phyloP scores from a whole-genome alignment of 306 rosid species.

The Lathyrus sativus region DNA sequence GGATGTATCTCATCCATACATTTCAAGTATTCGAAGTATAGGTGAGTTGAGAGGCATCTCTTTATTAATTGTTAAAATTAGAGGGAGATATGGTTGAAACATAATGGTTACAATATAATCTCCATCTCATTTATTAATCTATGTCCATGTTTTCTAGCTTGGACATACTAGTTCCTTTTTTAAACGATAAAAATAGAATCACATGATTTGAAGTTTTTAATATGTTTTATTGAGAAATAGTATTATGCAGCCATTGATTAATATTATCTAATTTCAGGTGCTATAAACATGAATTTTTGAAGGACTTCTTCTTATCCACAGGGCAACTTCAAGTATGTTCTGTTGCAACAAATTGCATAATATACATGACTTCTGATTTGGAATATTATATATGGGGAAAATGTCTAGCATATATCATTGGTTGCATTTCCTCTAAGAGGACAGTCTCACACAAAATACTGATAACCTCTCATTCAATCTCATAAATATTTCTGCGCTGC shows the following conservation, averaged over 20 bases:
- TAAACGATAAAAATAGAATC: slow-evolving; percentile 15
- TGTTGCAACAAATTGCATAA: slow-evolving; percentile 30
- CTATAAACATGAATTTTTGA: slow-evolving; percentile 87
- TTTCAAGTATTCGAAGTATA: neutral
- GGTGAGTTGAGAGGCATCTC: neutral
- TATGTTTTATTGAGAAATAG: slow-evolving; percentile 19
- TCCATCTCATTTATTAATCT: slow-evolving; percentile 4
- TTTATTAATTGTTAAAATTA: neutral
- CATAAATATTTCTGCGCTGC: neutral
- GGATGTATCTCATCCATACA: neutral
- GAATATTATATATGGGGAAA: slow-evolving; percentile 14
- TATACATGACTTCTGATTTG: slow-evolving; percentile 31
- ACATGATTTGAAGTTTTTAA: slow-evolving; percentile 28
- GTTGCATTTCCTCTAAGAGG: slow-evolving; percentile 20
- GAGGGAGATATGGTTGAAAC: slow-evolving; percentile 16
- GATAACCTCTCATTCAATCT: slow-evolving; percentile 17
- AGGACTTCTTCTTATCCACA: slow-evolving; percentile 89
- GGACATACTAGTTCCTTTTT: slow-evolving; percentile 10
- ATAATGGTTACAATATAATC: slow-evolving; percentile 5
- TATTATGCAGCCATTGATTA: slow-evolving; percentile 33
- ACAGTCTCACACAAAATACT: slow-evolving; percentile 3
- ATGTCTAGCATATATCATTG: slow-evolving; percentile 1
- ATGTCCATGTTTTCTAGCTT: slow-evolving; percentile 15
- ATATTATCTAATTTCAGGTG: slow-evolving; percentile 61
- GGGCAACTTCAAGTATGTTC: slow-evolving; percentile 91